These are phyloP conservation scores for Sonneratia alba DNA, from an alignment of 345 rosid species.

Conservation along the genomic window DNA sequence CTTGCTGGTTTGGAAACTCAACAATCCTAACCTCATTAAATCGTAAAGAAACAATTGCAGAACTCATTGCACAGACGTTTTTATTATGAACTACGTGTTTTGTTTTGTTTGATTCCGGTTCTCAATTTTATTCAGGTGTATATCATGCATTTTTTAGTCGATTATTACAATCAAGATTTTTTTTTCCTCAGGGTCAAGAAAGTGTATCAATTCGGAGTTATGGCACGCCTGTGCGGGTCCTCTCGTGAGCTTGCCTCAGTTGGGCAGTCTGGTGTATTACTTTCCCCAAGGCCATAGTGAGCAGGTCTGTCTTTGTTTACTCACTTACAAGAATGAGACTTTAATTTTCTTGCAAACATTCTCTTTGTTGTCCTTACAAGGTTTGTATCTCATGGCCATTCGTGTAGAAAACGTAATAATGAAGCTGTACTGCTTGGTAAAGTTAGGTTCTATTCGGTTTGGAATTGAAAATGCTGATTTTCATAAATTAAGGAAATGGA, in stretches of 20 bases:
- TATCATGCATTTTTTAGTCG: background rate
- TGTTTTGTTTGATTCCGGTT: background rate
- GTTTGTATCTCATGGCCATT: background rate
- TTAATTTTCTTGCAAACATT: background rate
- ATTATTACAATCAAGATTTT: slow-evolving; percentile 3
- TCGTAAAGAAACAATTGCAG: background rate
- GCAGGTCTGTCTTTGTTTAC: slow-evolving; percentile 47
- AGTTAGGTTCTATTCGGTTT: background rate
- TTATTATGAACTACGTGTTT: background rate
- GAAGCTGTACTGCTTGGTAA: background rate
- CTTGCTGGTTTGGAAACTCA: no score
- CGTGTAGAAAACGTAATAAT: background rate
- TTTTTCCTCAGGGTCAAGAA: slow-evolving; percentile 45
- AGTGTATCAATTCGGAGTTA: slow-evolving; percentile 72
- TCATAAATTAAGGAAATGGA: background rate
- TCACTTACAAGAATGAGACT: background rate
- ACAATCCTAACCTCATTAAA: no score
- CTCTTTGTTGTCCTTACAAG: background rate
- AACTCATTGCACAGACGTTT: background rate
- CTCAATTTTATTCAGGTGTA: background rate
- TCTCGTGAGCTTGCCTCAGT: slow-evolving; percentile 83
- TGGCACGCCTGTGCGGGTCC: slow-evolving; percentile 99
- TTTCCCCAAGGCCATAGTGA: slow-evolving; percentile 99
- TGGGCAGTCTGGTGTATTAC: slow-evolving; percentile 86
- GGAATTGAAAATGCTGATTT: background rate